Base-by-base conservation (phyloP, 163 green algal genomes). In the Chloromonas sp. region DNA sequence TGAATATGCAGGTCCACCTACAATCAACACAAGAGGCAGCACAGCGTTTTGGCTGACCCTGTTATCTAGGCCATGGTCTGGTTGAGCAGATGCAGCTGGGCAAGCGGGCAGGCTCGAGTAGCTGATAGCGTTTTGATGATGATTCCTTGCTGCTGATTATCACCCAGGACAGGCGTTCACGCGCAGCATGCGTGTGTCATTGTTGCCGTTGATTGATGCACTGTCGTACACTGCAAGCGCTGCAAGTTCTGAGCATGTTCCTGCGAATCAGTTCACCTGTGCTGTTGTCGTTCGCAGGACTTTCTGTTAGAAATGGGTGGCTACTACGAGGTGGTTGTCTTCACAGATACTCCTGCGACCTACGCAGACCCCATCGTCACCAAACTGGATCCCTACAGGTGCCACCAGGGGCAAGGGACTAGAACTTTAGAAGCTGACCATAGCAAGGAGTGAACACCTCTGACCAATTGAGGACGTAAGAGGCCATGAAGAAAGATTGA, bases 291-390 rank as follows among this genome's bases (percentile, higher is more conserved):
- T 78, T 57, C 79, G 74, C 70, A 91, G 60, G 91, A 91, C 1
- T 96, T 95, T 84, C 87, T 99, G 78, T 85, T 92, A 62, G 85
- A 94, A 60, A 94, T 98, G 92, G 90, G 91, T 0, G 91, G 96
- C 70, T 96, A 96, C 87, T 99, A 96, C 86, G 97, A 99, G 89
- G 86, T 99, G 58, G 97, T 99, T 71, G 87, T 99, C 1, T 99
- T 98, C 94, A 98, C 96, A 0, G 92, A 96, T 84, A 92, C 98
- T 90, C 89, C 96, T 57, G 90, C 91, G 84, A 95, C 96, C 2
- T 99, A 98, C 84, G 95, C 93, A 0, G 97, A 99, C 85, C 97
- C 97, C 58, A 97, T 99, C 81, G 90, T 99, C 86, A 97, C 98
- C 87, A 92, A 96, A 66, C 91, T 99, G 15, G 97, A 99, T 86